Evolutionary conservation across 495 filamentous ascomycete species (phyloP).

Genomic region (Trichoderma virens): DNA sequence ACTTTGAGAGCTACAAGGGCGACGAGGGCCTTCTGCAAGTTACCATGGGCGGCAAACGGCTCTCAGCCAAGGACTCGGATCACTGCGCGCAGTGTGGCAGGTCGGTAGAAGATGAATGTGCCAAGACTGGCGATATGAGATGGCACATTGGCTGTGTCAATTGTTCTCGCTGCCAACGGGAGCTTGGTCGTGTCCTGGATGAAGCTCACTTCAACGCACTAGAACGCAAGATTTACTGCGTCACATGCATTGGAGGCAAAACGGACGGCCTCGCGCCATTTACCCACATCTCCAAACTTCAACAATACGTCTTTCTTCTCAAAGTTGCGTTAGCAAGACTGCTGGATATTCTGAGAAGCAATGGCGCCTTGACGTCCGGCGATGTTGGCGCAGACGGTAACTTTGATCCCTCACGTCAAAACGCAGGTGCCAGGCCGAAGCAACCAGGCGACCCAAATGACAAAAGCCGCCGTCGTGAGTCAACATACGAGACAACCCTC

Average conservation of each 20-base stretch:
- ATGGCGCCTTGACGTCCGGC: constrained; percentile 67
- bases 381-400: constrained; percentile 49
- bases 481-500: constrained; percentile 89
- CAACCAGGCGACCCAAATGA: constrained; percentile 57
- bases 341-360: constrained; percentile 74
- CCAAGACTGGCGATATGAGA: constrained; percentile 58
- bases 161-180: constrained; percentile 67
- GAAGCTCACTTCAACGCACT: constrained; percentile 60
- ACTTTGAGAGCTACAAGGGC: constrained; percentile 62
- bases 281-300: constrained; percentile 68
- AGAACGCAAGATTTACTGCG: constrained; percentile 62
- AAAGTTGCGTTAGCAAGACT: constrained; percentile 86
- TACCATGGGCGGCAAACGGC: constrained; percentile 59
- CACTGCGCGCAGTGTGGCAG: constrained; percentile 72
- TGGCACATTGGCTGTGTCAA: constrained; percentile 78
- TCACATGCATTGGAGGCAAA: constrained; percentile 41
- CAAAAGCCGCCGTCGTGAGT: constrained; percentile 42
- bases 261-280: constrained; percentile 30
- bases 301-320: constrained; percentile 90
- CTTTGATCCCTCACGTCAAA: constrained; percentile 30
- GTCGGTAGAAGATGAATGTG: constrained; percentile 91
- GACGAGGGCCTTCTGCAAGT: constrained; percentile 64
- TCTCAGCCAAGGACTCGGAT: constrained; percentile 75
- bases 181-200: constrained; percentile 54
- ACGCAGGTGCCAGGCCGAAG: constrained; percentile 62